Conservation (phyloP, 1,139 yeast genomes). For the Geotrichum reessii region DNA sequence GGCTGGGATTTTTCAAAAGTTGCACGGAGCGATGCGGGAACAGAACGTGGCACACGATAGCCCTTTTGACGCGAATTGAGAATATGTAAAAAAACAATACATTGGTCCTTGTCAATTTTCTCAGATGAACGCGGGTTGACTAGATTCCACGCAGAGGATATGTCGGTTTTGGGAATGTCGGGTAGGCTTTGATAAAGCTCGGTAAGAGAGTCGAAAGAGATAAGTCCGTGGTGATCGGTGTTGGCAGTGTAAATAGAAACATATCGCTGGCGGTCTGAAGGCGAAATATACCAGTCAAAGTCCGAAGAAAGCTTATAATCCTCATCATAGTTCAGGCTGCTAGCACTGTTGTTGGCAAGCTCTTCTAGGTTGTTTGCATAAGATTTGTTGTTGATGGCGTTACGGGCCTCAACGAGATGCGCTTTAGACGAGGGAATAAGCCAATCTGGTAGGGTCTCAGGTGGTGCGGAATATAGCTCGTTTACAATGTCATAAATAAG, state of each 20-base stretch:
- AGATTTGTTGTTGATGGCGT: slow-evolving; percentile 44
- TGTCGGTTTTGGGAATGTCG: slow-evolving; percentile 75
- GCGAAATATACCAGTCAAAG: slow-evolving; percentile 95
- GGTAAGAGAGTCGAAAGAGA: slow-evolving; percentile 63
- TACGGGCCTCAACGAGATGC: slow-evolving; percentile 75
- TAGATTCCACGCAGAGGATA: slow-evolving; percentile 91
- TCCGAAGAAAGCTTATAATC: slow-evolving; percentile 55
- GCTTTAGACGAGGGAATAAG: slow-evolving; percentile 83
- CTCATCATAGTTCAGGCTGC: slow-evolving; percentile 46
- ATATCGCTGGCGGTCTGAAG: slow-evolving; percentile 72
- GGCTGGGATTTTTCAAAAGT: slow-evolving; percentile 85
- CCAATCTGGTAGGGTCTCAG: slow-evolving; percentile 79
- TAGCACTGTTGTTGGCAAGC: slow-evolving; percentile 6
- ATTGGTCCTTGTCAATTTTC: slow-evolving; percentile 90
- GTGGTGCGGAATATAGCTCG: slow-evolving; percentile 59
- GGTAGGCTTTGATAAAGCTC: slow-evolving; percentile 63
- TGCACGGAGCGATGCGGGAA: slow-evolving; percentile 88
- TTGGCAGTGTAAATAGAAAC: slow-evolving; percentile 72
- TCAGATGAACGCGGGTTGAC: slow-evolving; percentile 85
- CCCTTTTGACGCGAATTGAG: slow-evolving; percentile 87
- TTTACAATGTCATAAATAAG: slow-evolving; percentile 85
- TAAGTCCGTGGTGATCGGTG: slow-evolving; percentile 76
- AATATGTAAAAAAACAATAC: slow-evolving; percentile 81
- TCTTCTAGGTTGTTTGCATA: slow-evolving; percentile 16
- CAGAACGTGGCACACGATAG: slow-evolving; percentile 81